Base-by-base conservation (phyloP, 805 yeast species). In the Hanseniaspora valbyensis region DNA sequence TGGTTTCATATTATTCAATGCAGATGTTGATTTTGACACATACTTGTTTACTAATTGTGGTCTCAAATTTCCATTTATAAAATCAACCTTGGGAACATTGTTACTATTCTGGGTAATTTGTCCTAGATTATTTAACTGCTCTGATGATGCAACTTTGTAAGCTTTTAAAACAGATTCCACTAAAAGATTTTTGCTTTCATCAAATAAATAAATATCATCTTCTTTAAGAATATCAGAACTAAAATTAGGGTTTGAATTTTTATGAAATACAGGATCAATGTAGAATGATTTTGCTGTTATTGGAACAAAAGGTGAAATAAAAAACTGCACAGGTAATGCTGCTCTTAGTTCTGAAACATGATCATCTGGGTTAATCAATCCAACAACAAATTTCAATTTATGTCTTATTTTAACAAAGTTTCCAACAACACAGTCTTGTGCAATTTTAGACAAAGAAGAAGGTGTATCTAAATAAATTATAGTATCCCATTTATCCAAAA, bases 321-420 rank as follows among this genome's bases (percentile, higher is more conserved):
- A 85, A 30, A 86, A 63, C 26, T 73, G 75, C 3, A 90, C 71
- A 0, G 97, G 97, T 55, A 90, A 69, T 0, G 96, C 82, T 0
- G 96, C 96, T 29, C 97, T 72, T 45, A 90, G 70, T 63, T 89
- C 96, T 0, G 96, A 86, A 2, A 82, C 80, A 61, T 90, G 97
- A 2, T 95, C 95, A 63, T 88, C 96, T 0, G 94, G 83, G 61
- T 92, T 90, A 37, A 78, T 66, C 55, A 92, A 71, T 1, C 86
- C 82, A 52, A 92, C 77, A 9, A 77, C 79, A 61, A 89, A 85
- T 59, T 86, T 83, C 52, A 92, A 66, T 66, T 88, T 89, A 67
- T 92, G 98, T 51, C 95, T 77, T 13, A 92, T 88, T 63, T 86
- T 86, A 53, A 87, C 73, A 60, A 79, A 76, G 25, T 73, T 73